Evolutionary conservation across 2,329 filamentous ascomycete genomes (phyloP).

Genomic region (Dactylellina sp.): DNA sequence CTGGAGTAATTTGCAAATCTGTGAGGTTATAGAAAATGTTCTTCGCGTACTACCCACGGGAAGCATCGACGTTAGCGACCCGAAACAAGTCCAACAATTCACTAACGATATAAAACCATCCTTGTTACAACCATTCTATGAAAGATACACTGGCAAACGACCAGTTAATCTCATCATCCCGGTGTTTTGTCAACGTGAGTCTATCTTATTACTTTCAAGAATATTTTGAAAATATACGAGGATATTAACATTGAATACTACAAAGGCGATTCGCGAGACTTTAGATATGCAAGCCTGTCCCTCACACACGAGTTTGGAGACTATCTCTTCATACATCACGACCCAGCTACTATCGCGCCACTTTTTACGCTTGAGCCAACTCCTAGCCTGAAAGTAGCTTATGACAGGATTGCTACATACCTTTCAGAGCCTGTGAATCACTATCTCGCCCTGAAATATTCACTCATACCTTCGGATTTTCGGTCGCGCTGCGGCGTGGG

Average conservation of each 20-base stretch:
- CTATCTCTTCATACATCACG: conserved; percentile 38
- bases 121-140: neutral
- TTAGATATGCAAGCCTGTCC: conserved; percentile 10
- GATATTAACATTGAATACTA: neutral
- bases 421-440: conserved; percentile 4
- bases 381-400: conserved; percentile 14
- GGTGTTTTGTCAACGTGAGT: conserved; percentile 7
- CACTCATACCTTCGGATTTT: neutral
- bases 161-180: neutral
- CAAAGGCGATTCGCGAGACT: conserved; percentile 23
- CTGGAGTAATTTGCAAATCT: conserved; percentile 28
- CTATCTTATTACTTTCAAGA: neutral
- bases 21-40: conserved; percentile 21
- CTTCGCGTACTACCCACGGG: conserved; percentile 30
- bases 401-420: conserved; percentile 27
- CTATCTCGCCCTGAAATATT: conserved; percentile 23
- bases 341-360: conserved; percentile 24
- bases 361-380: conserved; percentile 21
- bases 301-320: conserved; percentile 32
- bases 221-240: neutral
- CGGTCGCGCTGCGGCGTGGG: neutral
- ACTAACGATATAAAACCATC: conserved; percentile 19
- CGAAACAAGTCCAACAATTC: conserved; percentile 14
- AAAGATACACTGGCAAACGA: neutral
- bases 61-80: conserved; percentile 6